Evolutionary conservation across 768 basidiomycete species (phyloP), one percentile per base, ranked within the genome.

Genomic region (Russula ochroleuca): DNA sequence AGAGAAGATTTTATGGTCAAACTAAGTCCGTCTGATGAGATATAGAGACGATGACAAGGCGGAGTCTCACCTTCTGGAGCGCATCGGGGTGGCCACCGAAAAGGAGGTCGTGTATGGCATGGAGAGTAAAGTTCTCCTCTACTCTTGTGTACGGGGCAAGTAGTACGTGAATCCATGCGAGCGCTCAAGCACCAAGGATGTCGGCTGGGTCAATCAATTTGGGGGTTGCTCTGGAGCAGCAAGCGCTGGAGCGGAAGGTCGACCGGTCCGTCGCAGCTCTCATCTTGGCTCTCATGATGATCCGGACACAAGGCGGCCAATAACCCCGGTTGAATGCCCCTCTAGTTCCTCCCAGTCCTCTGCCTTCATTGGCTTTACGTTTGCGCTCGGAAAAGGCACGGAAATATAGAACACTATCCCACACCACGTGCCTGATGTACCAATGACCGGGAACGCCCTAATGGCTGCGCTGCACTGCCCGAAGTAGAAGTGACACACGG

Each of bases 41-140:
- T 17, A 14, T 8, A 19, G 15, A 21, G 25, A 45, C 4, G 19
- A 43, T 8, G 15, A 28, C 5, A 25, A 6, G 52, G 4, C 19
- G 1, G 0, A 49, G 31, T 7, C 45, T 28, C 35, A 67, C 84
- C 73, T 72, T 90, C 85, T 48, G 70, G 31, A 91, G 72, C 38
- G 69, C 73, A 3, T 71, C 70, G 2, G 75, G 71, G 0, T 71
- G 52, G 19, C 85, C 72, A 2, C 94, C 94, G 70, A 93, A 86
- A 76, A 98, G 77, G 28, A 92, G 78, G 74, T 99, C 96, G 71
- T 97, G 92, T 0, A 81, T 81, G 0, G 92, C 94, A 72, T 98
- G 97, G 10, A 98, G 81, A 68, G 89, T 94, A 80, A 98, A 98
- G 70, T 88, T 91, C 76, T 99, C 97, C 74, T 99, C 97, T 33